Percentiles rank a stretch among this genome's conserved stretches.
These are phyloP conservation scores for Orbilia blumenaviensis DNA, from an alignment of 2,329 filamentous ascomycete genomes.

Conservation along the genomic window DNA sequence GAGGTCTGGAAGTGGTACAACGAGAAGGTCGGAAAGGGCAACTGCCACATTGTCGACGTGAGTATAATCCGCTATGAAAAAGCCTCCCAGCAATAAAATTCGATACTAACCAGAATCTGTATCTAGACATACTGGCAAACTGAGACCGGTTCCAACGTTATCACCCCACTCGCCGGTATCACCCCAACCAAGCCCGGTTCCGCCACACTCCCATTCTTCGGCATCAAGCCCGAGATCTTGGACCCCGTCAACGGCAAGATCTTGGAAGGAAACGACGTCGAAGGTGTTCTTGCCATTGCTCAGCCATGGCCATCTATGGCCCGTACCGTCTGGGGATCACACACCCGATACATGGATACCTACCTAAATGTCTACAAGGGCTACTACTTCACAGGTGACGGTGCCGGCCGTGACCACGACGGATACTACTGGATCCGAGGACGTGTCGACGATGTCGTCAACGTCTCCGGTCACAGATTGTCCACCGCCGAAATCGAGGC, in stretches of 20 bases:
- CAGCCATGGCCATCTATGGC: constrained; percentile 99
- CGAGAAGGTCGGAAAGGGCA: constrained; percentile 90
- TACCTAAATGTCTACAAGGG: constrained; percentile 98
- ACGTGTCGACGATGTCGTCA: constrained; percentile 97
- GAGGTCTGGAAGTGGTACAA: constrained; percentile 99
- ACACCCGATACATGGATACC: constrained; percentile 98
- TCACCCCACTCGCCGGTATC: constrained; percentile 88
- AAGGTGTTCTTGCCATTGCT: constrained; percentile 96
- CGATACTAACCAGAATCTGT: constrained; percentile 41
- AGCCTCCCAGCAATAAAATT: background rate
- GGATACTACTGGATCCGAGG: constrained; percentile 99
- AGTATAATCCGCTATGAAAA: constrained; percentile 66
- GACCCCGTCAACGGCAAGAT: constrained; percentile 95
- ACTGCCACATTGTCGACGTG: constrained; percentile 93
- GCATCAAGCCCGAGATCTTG: constrained; percentile 96
- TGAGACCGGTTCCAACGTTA: constrained; percentile 95
- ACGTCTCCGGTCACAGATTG: constrained; percentile 93
- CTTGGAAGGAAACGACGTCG: constrained; percentile 93
- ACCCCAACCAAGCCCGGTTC: constrained; percentile 97
- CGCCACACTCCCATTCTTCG: constrained; percentile 96
- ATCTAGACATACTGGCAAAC: constrained; percentile 99
- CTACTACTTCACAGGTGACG: constrained; percentile 96
- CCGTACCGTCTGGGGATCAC: constrained; percentile 94
- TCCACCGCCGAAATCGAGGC: constrained; percentile 98
- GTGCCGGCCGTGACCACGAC: constrained; percentile 93